phyloP scores from a whole-genome alignment of 2,329 filamentous ascomycete genomes.

The Fusarium kyushuense region DNA sequence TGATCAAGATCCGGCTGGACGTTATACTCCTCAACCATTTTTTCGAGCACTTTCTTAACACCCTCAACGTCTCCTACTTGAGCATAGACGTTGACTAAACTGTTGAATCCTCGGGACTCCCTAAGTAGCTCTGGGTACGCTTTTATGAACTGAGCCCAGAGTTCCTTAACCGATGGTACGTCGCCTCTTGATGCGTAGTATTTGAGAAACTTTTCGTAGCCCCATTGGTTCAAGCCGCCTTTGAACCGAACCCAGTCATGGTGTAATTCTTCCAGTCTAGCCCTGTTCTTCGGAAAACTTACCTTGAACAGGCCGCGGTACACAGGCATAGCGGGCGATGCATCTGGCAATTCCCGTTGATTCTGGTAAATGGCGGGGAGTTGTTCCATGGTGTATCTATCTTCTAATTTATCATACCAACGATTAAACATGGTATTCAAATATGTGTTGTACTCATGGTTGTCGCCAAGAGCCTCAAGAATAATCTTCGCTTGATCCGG shows the following conservation, averaged over 20 bases:
- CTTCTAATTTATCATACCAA: constrained; percentile 47
- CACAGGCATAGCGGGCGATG: constrained; percentile 54
- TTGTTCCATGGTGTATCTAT: constrained; percentile 48
- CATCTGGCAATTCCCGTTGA: constrained; percentile 59
- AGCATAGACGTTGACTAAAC: constrained; percentile 78
- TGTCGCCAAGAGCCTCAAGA: constrained; percentile 56
- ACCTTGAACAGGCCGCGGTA: constrained; percentile 61
- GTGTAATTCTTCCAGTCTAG: constrained; percentile 61
- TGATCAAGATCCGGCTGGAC: constrained; percentile 68
- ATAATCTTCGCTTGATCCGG: constrained; percentile 54
- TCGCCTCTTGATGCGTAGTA: constrained; percentile 64
- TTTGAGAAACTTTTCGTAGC: constrained; percentile 62
- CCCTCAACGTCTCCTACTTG: constrained; percentile 72
- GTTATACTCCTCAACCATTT: constrained; percentile 67
- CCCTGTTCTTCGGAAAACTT: constrained; percentile 54
- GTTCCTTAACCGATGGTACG: constrained; percentile 56
- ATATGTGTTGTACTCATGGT: constrained; percentile 59
- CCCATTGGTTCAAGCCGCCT: constrained; percentile 57
- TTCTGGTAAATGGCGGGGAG: constrained; percentile 59
- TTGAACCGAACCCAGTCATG: constrained; percentile 62
- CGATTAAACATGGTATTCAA: constrained; percentile 52
- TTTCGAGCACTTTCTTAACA: constrained; percentile 71
- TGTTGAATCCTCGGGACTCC: constrained; percentile 59
- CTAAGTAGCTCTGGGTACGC: constrained; percentile 53
- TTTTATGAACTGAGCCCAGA: constrained; percentile 60